Evolutionary conservation across 768 basidiomycete genomes (phyloP).

Genomic region (Leucogyrophana mollusca): DNA sequence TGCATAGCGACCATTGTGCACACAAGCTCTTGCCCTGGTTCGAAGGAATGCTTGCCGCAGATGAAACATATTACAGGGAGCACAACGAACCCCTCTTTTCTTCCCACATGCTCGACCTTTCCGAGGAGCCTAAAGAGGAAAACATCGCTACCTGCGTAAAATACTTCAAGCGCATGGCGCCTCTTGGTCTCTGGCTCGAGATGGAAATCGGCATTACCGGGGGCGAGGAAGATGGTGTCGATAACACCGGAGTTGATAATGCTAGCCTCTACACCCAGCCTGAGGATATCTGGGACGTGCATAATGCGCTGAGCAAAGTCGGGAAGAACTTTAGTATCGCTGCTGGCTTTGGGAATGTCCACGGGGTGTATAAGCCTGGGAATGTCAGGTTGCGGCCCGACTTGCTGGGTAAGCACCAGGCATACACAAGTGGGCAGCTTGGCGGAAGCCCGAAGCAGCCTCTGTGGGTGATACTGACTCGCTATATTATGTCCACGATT

Average conservation of each 20-base stretch:
- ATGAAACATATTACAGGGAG: conserved; percentile 61
- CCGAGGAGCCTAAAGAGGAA: conserved; percentile 54
- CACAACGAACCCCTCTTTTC: conserved; percentile 54
- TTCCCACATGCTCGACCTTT: conserved; percentile 69
- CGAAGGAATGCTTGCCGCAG: conserved; percentile 68
- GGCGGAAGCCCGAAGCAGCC: conserved; percentile 46
- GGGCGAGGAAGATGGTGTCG: conserved; percentile 71
- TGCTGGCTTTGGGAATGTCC: conserved; percentile 68
- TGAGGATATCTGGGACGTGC: conserved; percentile 63
- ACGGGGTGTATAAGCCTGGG: conserved; percentile 72
- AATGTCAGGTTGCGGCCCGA: conserved; percentile 65
- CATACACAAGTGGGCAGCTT: conserved; percentile 48
- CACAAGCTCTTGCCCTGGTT: conserved; percentile 71
- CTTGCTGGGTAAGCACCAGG: conserved; percentile 63
- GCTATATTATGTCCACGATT: not conserved
- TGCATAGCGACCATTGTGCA: conserved; percentile 71
- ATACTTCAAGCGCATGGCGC: conserved; percentile 66
- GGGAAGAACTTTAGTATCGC: conserved; percentile 66
- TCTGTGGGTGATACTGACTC: conserved; percentile 37
- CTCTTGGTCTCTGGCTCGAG: conserved; percentile 64
- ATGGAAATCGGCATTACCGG: conserved; percentile 78
- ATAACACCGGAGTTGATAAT: conserved; percentile 68
- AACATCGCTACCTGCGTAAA: conserved; percentile 63
- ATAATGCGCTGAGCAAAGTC: conserved; percentile 51
- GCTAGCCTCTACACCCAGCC: conserved; percentile 66